Evolutionary conservation across 805 yeast genomes (phyloP).

Genomic region (Candida loeiensis): DNA sequence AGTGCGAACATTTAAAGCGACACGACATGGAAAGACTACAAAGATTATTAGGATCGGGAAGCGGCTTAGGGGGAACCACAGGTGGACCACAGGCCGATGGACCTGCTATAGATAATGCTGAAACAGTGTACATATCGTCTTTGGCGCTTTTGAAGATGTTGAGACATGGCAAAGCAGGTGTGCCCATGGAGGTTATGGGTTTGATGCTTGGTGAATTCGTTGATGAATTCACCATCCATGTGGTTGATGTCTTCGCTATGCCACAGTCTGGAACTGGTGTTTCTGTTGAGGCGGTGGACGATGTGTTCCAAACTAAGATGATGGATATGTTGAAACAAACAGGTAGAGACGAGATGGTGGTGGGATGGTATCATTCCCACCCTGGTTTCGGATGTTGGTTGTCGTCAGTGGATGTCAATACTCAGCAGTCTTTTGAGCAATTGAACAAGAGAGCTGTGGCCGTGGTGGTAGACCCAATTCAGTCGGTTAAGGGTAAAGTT

Average conservation of each 20-base stretch:
- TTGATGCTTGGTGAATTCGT: conserved; percentile 97
- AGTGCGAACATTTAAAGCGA: conserved; percentile 1
- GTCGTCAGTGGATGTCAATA: conserved; percentile 93
- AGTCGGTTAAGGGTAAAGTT: conserved; percentile 97
- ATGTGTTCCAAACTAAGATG: conserved; percentile 97
- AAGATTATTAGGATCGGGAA: conserved; percentile 43
- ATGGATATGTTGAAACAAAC: conserved; percentile 99
- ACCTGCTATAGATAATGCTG: conserved; percentile 89
- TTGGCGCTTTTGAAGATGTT: conserved; percentile 94
- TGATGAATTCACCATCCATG: conserved; percentile 95
- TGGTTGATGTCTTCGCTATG: conserved; percentile 98
- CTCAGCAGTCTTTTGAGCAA: conserved; percentile 97
- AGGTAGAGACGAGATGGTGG: conserved; percentile 99
- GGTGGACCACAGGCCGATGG: conserved; percentile 54
- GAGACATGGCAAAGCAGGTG: conserved; percentile 93
- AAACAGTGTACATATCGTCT: conserved; percentile 94
- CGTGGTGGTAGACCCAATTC: conserved; percentile 97
- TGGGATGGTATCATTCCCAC: conserved; percentile 98
- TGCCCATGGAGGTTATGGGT: conserved; percentile 87
- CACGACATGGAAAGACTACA: conserved; percentile 46
- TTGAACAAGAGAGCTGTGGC: conserved; percentile 95
- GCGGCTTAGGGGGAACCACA: conserved; percentile 42
- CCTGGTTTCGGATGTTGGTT: conserved; percentile 99
- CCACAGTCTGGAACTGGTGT: conserved; percentile 99
- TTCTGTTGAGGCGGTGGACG: conserved; percentile 98